phyloP scores from a whole-genome alignment of 495 filamentous ascomycete species.

The Penicillium paxilli region DNA sequence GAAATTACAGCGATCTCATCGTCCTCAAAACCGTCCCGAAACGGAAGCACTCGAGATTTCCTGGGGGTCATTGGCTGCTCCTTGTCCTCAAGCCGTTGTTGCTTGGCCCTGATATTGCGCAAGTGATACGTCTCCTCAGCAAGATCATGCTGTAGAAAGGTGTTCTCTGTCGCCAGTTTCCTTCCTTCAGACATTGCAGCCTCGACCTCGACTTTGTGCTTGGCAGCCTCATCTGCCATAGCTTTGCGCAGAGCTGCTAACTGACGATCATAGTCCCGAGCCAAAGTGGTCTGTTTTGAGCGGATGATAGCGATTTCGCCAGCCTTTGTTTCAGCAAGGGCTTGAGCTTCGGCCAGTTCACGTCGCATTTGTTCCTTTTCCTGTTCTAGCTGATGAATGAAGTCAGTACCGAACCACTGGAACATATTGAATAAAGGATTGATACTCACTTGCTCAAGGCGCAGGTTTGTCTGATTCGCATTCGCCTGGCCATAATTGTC shows the following conservation, averaged over 20 bases:
- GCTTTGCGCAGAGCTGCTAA: conserved; percentile 51
- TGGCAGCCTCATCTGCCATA: conserved; percentile 55
- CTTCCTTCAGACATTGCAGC: conserved; percentile 55
- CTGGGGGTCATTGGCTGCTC: conserved; percentile 55
- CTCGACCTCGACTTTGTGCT: conserved; percentile 58
- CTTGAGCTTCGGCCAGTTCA: conserved; percentile 50
- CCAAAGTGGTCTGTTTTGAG: conserved; percentile 56
- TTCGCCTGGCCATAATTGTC: conserved; percentile 29
- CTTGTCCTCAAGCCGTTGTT: conserved; percentile 37
- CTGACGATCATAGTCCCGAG: conserved; percentile 56
- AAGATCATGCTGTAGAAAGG: conserved; percentile 66
- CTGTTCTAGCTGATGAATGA: conserved; percentile 46
- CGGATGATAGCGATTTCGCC: conserved; percentile 72
- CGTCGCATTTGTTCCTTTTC: conserved; percentile 51
- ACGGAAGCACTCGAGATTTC: conserved; percentile 53
- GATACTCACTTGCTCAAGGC: conserved; percentile 33
- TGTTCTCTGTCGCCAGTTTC: conserved; percentile 61
- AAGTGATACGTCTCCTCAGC: conserved; percentile 55
- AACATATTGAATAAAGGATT: too few species aligned
- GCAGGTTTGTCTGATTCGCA: conserved; percentile 13
- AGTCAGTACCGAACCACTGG: too few species aligned
- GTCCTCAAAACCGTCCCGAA: conserved; percentile 73
- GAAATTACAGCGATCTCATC: conserved; percentile 63
- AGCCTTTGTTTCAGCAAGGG: conserved; percentile 50
- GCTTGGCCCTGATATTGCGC: conserved; percentile 47